A percentile compares a stretch with the other conserved stretches of the same genome.
Evolutionary conservation across 805 yeast genomes (phyloP).

Genomic region (Suhomyces xylopsoci): DNA sequence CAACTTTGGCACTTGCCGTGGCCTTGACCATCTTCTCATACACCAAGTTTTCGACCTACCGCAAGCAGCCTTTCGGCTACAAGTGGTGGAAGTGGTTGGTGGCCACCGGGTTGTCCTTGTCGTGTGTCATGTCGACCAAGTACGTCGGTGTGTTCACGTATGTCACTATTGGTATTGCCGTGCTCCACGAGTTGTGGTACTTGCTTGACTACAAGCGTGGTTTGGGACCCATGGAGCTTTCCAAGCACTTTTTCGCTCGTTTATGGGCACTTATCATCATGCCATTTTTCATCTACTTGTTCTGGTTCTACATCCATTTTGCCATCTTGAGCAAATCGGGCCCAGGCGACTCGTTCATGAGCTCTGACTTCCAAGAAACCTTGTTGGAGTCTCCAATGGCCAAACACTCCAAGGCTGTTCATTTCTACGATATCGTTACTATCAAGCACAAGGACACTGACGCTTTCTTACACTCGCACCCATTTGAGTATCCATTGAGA

Average conservation of each 20-base stretch:
- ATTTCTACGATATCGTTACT: slow-evolving; percentile 74
- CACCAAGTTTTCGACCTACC: slow-evolving; percentile 69
- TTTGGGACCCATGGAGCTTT: slow-evolving; percentile 51
- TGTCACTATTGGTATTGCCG: slow-evolving; percentile 83
- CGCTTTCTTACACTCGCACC: slow-evolving; percentile 81
- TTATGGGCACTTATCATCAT: slow-evolving; percentile 65
- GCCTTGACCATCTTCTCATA: slow-evolving; percentile 78
- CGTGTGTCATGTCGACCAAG: slow-evolving; percentile 92
- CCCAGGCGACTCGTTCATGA: slow-evolving; percentile 94
- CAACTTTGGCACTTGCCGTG: slow-evolving; percentile 79
- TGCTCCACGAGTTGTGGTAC: slow-evolving; percentile 82
- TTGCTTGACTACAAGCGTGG: slow-evolving; percentile 72
- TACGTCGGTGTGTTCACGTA: slow-evolving; percentile 95
- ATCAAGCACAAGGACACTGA: slow-evolving; percentile 77
- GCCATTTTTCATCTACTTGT: slow-evolving; percentile 78
- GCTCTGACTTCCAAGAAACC: slow-evolving; percentile 92
- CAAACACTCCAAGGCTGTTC: slow-evolving; percentile 63
- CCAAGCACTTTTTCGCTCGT: slow-evolving; percentile 74
- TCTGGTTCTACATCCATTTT: slow-evolving; percentile 93
- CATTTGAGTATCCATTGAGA: slow-evolving; percentile 74
- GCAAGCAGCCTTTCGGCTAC: slow-evolving; percentile 60
- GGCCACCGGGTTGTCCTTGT: slow-evolving; percentile 79
- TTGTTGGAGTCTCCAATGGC: slow-evolving; percentile 80
- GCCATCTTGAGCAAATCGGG: slow-evolving; percentile 80
- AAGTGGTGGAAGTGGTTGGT: slow-evolving; percentile 88